Evolutionary conservation across 1,139 yeast genomes (phyloP).

Genomic region (Debaryomycetaceae sp.): DNA sequence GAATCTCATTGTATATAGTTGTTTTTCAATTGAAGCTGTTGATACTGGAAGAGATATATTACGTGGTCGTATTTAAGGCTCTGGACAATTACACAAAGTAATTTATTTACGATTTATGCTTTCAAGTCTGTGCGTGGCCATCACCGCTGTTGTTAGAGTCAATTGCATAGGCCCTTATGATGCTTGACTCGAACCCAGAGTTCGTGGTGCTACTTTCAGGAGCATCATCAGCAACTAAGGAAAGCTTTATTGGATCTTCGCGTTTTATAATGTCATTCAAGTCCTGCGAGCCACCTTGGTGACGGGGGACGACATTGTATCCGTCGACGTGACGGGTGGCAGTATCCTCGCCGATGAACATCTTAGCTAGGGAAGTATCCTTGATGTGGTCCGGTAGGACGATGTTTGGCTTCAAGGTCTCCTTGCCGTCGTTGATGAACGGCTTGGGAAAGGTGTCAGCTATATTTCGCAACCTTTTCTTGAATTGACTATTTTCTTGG

Average conservation of each 20-base stretch:
- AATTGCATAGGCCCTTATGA: not conserved
- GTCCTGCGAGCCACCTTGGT: not conserved
- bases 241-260: constrained; percentile 1
- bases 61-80: constrained; percentile 9
- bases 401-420: not conserved
- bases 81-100: constrained; percentile 3
- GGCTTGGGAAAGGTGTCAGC: constrained; percentile 5
- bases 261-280: constrained; percentile 3
- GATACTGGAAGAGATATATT: constrained; percentile 1
- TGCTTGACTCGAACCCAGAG: not conserved
- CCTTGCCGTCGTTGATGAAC: not conserved
- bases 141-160: not conserved
- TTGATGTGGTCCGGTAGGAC: not conserved
- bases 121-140: not conserved
- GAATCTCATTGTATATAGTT: constrained; percentile 4
- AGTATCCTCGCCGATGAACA: constrained; percentile 1
- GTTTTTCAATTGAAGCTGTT: not conserved
- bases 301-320: constrained; percentile 1
- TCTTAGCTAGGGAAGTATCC: constrained; percentile 4
- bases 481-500: constrained; percentile 1
- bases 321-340: not conserved
- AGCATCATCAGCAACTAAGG: constrained; percentile 1
- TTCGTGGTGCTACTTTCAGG: not conserved
- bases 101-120: not conserved
- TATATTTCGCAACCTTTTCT: constrained; percentile 3